Conservation (phyloP, 257 asterid genomes). For the Eustoma russellianum region DNA sequence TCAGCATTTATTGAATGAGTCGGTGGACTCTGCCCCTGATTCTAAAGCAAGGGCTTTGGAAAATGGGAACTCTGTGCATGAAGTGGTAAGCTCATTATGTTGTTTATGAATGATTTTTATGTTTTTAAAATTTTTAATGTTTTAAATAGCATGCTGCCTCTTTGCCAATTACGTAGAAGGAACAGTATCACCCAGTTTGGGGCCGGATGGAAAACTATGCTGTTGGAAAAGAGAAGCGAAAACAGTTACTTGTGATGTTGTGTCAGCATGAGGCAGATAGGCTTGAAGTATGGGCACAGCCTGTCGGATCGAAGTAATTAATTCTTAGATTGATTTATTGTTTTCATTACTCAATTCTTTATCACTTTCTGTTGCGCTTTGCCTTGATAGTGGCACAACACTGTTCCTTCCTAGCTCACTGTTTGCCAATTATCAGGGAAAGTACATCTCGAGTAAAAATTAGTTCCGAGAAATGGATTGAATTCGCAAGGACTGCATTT, state of each 20-base stretch:
- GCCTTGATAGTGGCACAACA: no score
- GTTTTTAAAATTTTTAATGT: not conserved
- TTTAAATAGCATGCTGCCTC: constrained; percentile 12
- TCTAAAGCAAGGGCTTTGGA: constrained; percentile 44
- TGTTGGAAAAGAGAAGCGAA: constrained; percentile 82
- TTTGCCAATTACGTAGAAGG: constrained; percentile 48
- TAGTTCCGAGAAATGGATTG: constrained; percentile 86
- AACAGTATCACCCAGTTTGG: constrained; percentile 90
- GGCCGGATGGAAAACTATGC: constrained; percentile 87
- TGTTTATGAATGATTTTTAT: not conserved
- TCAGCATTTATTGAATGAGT: constrained; percentile 68
- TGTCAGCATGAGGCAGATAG: constrained; percentile 97
- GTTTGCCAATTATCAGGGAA: constrained; percentile 44
- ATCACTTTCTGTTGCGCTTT: not conserved
- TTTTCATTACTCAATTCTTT: no score
- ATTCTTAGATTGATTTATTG: constrained; percentile 5
- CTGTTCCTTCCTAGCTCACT: constrained; percentile 2
- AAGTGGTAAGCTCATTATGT: constrained; percentile 45
- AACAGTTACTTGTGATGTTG: constrained; percentile 81
- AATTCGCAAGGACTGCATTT: constrained; percentile 75
- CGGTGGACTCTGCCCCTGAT: constrained; percentile 44
- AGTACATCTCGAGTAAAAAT: constrained; percentile 58
- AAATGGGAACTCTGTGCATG: constrained; percentile 56
- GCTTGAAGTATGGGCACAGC: constrained; percentile 99
- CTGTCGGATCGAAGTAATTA: constrained; percentile 71